Conservation (phyloP, 2,329 filamentous ascomycete species). For the Calonectria multiphialidica region DNA sequence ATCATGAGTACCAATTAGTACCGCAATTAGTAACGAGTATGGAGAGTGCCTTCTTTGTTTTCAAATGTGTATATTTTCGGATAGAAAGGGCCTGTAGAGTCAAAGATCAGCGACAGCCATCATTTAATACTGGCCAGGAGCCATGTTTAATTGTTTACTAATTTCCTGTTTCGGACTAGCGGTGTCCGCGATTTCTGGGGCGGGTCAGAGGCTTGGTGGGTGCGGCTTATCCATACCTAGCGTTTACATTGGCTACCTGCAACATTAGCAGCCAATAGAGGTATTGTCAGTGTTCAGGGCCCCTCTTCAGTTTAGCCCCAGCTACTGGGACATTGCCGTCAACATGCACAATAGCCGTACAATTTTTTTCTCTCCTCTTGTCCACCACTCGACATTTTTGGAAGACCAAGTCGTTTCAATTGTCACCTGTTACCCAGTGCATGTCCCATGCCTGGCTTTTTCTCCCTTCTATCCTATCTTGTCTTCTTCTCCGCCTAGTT, state of each 20-base stretch:
- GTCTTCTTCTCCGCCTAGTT: conserved; percentile 28
- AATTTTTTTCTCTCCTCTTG: conserved; percentile 47
- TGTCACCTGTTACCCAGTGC: conserved; percentile 40
- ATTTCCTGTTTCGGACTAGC: conserved; percentile 45
- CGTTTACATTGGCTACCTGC: conserved; percentile 26
- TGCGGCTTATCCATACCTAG: conserved; percentile 30
- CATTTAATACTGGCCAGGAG: background rate
- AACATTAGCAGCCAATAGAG: background rate
- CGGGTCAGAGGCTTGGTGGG: conserved; percentile 25
- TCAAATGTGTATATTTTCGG: background rate
- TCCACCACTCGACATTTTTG: conserved; percentile 37
- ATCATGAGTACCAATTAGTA: background rate
- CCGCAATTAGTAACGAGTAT: background rate
- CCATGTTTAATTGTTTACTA: conserved; percentile 45
- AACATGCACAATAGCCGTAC: conserved; percentile 37
- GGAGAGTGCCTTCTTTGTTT: background rate
- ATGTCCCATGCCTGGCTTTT: conserved; percentile 43
- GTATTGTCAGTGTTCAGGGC: conserved; percentile 34
- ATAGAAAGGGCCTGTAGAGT: background rate
- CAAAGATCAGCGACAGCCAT: background rate
- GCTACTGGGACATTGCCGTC: conserved; percentile 45
- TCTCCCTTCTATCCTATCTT: conserved; percentile 24
- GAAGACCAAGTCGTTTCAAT: conserved; percentile 39
- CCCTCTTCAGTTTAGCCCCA: conserved; percentile 15
- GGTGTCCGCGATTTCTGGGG: conserved; percentile 18